A percentile compares a stretch with the other conserved stretches of the same genome.
phyloP scores from a whole-genome alignment of 1,284 basidiomycete genomes.

The Mycena citricolor region DNA sequence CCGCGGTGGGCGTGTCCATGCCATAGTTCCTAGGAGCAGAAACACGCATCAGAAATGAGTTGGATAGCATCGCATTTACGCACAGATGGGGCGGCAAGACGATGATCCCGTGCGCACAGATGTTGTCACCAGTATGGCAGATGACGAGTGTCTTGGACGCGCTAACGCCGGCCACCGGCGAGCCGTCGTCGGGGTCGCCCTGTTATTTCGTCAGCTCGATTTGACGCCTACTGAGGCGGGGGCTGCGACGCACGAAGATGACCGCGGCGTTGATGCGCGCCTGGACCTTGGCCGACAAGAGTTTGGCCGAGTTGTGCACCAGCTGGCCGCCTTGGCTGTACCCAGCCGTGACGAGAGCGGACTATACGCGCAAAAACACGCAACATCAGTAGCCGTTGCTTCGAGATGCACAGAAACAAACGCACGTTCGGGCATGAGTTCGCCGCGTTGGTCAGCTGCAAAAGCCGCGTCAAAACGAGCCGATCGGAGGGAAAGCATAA shows the following conservation, averaged over 20 bases:
- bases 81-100: conserved; percentile 14
- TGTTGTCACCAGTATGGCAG: conserved; percentile 16
- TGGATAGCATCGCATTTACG: neutral
- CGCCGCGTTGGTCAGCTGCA: conserved; percentile 16
- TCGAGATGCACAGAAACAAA: neutral
- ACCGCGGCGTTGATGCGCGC: conserved; percentile 17
- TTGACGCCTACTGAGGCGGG: neutral
- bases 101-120: conserved; percentile 10
- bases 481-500: neutral
- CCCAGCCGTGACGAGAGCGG: conserved; percentile 10
- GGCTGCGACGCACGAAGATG: conserved; percentile 9
- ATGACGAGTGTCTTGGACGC: conserved; percentile 8
- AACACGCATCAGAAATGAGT: neutral
- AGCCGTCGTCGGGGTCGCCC: conserved; percentile 18
- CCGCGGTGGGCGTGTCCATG: conserved; percentile 12
- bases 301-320: conserved; percentile 19
- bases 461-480: neutral
- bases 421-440: conserved; percentile 14
- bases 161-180: conserved; percentile 9
- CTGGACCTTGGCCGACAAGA: conserved; percentile 11
- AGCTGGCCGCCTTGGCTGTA: conserved; percentile 19
- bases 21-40: conserved; percentile 7
- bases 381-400: neutral
- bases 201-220: neutral
- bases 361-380: neutral